Percentiles rank a stretch among this genome's conserved stretches.
Conservation (phyloP, 495 filamentous ascomycete genomes). For the Terfezia boudieri region DNA sequence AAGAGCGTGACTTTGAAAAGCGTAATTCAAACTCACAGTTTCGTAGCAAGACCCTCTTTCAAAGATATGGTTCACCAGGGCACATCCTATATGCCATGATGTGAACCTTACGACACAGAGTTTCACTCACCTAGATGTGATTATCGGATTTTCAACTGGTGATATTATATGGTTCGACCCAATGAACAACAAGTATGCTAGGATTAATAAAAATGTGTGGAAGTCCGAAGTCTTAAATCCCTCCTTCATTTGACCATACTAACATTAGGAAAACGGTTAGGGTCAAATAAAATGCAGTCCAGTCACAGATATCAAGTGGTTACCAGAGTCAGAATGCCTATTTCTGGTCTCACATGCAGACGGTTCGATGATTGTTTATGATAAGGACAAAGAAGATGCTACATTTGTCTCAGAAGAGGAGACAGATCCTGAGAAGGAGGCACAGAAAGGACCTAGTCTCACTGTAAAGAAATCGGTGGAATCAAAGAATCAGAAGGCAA, state of each 20-base stretch:
- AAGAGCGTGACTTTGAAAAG: neutral
- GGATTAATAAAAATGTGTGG: slow-evolving; percentile 80
- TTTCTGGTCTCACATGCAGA: slow-evolving; percentile 89
- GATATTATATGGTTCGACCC: slow-evolving; percentile 99
- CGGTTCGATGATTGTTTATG: slow-evolving; percentile 82
- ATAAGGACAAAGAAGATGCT: slow-evolving; percentile 95
- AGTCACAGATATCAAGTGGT: slow-evolving; percentile 73
- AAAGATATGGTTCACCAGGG: slow-evolving; percentile 90
- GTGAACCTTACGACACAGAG: slow-evolving; percentile 67
- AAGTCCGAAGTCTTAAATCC: no score
- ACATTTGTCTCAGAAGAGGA: slow-evolving; percentile 35
- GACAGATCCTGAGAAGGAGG: slow-evolving; percentile 10
- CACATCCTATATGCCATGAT: slow-evolving; percentile 87
- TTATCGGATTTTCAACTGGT: slow-evolving; percentile 86
- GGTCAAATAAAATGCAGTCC: slow-evolving; percentile 69
- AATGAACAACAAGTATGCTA: slow-evolving; percentile 82
- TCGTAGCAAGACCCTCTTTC: slow-evolving; percentile 61
- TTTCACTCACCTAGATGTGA: slow-evolving; percentile 57
- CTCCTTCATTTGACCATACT: neutral
- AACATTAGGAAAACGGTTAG: slow-evolving; percentile 18
- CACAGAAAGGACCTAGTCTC: slow-evolving; percentile 6
- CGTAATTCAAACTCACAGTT: neutral
- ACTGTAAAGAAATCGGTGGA: slow-evolving; percentile 61
- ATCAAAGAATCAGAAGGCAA: slow-evolving; percentile 78
- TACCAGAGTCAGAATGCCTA: slow-evolving; percentile 79